Percentiles rank a stretch among this genome's conserved stretches.
Evolutionary conservation across 176 grass and related monocot genomes (phyloP).

Genomic region (Melocanna baccifera): DNA sequence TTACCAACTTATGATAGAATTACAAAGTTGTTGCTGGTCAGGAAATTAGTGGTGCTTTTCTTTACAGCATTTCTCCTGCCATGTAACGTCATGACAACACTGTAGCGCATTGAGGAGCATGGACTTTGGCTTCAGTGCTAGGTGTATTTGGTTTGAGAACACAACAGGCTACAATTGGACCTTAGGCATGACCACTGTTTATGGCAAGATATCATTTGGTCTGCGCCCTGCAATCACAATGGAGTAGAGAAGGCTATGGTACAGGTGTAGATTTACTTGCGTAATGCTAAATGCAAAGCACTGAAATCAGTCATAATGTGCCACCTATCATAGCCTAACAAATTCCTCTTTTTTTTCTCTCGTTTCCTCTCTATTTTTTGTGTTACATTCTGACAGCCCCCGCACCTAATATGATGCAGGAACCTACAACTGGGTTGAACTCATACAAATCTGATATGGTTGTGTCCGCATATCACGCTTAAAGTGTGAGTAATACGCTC

Average conservation of each 20-base stretch:
- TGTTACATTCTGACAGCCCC: not conserved
- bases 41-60: not conserved
- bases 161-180: not conserved
- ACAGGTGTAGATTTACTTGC: not conserved
- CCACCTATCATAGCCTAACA: not conserved
- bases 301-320: not conserved
- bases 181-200: not conserved
- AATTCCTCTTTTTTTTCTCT: not conserved
- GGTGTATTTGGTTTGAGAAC: conserved; percentile 4
- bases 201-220: conserved; percentile 3
- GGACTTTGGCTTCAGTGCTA: not conserved
- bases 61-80: not conserved
- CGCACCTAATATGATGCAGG: not conserved
- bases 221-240: not conserved
- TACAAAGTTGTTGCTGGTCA: not conserved
- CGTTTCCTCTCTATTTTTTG: not conserved
- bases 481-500: not conserved
- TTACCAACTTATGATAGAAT: conserved; percentile 7
- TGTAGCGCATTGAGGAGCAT: not conserved
- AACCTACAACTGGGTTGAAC: not conserved
- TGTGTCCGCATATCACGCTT: not conserved
- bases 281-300: not conserved
- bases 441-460: not conserved
- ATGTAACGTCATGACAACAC: not conserved
- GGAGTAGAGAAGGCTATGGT: not conserved